A percentile compares a stretch with the other conserved stretches of the same genome.
phyloP scores from a whole-genome alignment of 345 rosid genomes.

The Dovyalis caffra region DNA sequence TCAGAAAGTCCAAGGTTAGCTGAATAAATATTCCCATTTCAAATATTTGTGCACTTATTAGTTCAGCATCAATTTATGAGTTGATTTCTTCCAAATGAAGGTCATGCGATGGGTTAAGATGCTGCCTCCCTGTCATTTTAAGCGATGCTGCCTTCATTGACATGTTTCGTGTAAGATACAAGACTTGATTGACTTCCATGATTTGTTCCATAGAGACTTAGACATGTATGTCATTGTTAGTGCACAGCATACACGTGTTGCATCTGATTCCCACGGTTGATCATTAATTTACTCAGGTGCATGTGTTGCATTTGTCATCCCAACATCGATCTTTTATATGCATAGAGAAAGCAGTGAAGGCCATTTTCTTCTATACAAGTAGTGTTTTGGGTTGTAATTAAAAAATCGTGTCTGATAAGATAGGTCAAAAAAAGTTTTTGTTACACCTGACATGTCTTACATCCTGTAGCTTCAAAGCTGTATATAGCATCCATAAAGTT shows the following conservation, averaged over 20 bases:
- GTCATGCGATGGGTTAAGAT: slow-evolving; percentile 1
- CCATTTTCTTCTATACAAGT: neutral
- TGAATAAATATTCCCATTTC: neutral
- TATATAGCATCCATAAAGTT: neutral
- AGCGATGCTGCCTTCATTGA: neutral
- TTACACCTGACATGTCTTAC: neutral
- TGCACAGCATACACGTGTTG: neutral
- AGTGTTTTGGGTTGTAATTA: neutral
- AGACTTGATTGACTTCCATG: neutral
- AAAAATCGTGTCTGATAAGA: neutral
- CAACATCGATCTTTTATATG: neutral
- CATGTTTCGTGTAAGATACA: neutral
- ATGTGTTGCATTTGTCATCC: neutral
- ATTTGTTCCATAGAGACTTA: neutral
- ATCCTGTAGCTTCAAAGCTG: neutral
- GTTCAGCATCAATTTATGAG: neutral
- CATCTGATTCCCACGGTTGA: neutral
- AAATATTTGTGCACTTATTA: neutral
- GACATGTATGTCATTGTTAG: neutral
- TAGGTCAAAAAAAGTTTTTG: neutral
- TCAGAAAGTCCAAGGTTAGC: slow-evolving; percentile 51
- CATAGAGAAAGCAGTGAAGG: neutral
- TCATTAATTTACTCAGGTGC: neutral
- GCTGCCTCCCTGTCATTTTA: slow-evolving; percentile 4
- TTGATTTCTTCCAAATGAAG: neutral